phyloP scores from a whole-genome alignment of 495 filamentous ascomycete species.

The Recurvomyces mirabilis region DNA sequence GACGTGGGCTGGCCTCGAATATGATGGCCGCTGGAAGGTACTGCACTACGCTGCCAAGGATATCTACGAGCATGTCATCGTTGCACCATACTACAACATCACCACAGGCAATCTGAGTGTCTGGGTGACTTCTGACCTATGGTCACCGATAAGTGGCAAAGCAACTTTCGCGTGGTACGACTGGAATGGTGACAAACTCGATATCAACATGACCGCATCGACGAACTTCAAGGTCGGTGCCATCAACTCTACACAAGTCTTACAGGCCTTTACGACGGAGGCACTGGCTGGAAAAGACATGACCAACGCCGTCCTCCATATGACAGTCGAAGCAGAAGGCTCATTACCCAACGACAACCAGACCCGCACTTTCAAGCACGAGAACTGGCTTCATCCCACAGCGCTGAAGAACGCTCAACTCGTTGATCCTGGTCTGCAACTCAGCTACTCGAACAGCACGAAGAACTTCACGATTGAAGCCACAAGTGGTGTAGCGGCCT shows the following conservation, averaged over 20 bases:
- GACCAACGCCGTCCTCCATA: conserved; percentile 41
- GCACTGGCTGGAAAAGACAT: conserved; percentile 29
- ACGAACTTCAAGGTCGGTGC: conserved; percentile 41
- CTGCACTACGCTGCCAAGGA: conserved; percentile 51
- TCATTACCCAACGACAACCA: conserved; percentile 37
- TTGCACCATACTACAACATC: conserved; percentile 51
- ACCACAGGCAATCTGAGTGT: conserved; percentile 40
- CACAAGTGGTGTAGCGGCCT: conserved; percentile 46
- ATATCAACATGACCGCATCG: conserved; percentile 13
- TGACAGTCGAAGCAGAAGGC: conserved; percentile 45
- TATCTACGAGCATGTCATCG: conserved; percentile 49
- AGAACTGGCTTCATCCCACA: conserved; percentile 44
- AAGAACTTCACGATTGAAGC: conserved; percentile 47
- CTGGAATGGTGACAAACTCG: conserved; percentile 24
- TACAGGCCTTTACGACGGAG: conserved; percentile 33
- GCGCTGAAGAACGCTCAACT: conserved; percentile 43
- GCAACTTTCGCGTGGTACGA: conserved; percentile 26
- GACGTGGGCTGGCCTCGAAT: conserved; percentile 56
- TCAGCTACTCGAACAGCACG: conserved; percentile 32
- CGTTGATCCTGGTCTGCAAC: conserved; percentile 42
- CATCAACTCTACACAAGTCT: conserved; percentile 49
- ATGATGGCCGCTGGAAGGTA: conserved; percentile 55
- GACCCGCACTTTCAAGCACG: conserved; percentile 42
- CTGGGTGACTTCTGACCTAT: conserved; percentile 50
- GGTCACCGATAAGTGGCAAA: conserved; percentile 26